Evolutionary conservation across 2,329 filamentous ascomycete species (phyloP).

Genomic region (Curvularia sp.): DNA sequence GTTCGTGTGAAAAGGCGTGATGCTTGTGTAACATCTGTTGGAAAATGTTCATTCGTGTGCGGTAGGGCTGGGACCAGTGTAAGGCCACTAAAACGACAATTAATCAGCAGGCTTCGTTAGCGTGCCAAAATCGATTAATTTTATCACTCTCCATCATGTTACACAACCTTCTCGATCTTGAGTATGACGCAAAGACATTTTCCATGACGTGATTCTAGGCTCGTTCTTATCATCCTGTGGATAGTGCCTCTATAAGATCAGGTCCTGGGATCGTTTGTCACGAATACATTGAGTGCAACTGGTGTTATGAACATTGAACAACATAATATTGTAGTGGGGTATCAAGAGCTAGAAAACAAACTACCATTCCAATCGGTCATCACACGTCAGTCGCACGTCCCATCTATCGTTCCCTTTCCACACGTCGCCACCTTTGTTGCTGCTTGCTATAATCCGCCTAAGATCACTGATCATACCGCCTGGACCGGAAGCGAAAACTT

Average conservation of each 20-base stretch:
- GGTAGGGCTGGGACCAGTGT: background rate
- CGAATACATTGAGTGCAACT: background rate
- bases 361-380: conserved; percentile 46
- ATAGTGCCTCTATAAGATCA: background rate
- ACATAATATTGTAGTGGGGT: conserved; percentile 21
- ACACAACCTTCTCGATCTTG: background rate
- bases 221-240: background rate
- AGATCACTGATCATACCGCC: conserved; percentile 46
- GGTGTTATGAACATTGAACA: background rate
- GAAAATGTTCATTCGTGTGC: background rate
- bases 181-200: background rate
- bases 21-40: background rate
- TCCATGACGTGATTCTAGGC: background rate
- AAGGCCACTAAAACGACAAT: conserved; percentile 1
- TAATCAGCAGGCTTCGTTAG: conserved; percentile 11
- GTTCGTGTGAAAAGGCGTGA: background rate
- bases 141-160: background rate
- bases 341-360: conserved; percentile 26
- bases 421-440: conserved; percentile 43
- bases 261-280: background rate
- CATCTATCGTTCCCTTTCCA: conserved; percentile 44
- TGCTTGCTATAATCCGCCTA: conserved; percentile 39
- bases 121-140: background rate
- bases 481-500: conserved; percentile 46
- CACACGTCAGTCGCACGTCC: conserved; percentile 44